Evolutionary conservation across 805 yeast species (phyloP).

Genomic region (Wickerhamiella sergipiensis): DNA sequence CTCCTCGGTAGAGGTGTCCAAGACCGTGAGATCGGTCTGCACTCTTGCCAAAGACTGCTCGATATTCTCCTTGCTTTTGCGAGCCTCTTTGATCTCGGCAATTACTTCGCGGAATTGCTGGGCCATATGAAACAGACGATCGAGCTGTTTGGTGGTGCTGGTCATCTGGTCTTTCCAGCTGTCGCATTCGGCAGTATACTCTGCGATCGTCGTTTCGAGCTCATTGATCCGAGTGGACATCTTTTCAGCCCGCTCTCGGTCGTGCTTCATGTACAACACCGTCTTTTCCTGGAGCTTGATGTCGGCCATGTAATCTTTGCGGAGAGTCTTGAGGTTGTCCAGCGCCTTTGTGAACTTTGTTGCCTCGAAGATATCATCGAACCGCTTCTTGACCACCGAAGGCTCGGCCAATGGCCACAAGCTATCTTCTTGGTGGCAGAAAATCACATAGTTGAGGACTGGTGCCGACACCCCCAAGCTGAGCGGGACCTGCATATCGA

Average conservation of each 20-base stretch:
- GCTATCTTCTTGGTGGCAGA: constrained; percentile 96
- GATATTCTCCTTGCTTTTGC: constrained; percentile 33
- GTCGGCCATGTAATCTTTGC: constrained; percentile 66
- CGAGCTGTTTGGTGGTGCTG: constrained; percentile 42
- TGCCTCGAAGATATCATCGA: constrained; percentile 95
- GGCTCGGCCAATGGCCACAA: constrained; percentile 92
- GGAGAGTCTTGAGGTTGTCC: constrained; percentile 58
- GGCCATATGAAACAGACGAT: constrained; percentile 53
- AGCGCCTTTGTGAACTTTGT: constrained; percentile 82
- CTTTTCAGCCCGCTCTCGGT: constrained; percentile 55
- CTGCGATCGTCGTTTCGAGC: constrained; percentile 32
- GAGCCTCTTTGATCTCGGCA: constrained; percentile 45
- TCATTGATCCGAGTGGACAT: constrained; percentile 35
- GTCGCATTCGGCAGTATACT: constrained; percentile 36
- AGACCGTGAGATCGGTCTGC: constrained; percentile 30
- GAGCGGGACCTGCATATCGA: constrained; percentile 68
- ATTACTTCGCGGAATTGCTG: constrained; percentile 69
- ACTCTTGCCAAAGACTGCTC: constrained; percentile 41
- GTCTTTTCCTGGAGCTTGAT: constrained; percentile 64
- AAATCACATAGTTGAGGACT: constrained; percentile 78
- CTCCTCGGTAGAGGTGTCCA: constrained; percentile 20
- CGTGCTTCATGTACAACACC: constrained; percentile 62
- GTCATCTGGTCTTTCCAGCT: constrained; percentile 37
- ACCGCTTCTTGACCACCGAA: constrained; percentile 70
- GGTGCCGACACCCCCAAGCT: constrained; percentile 82